Conservation (phyloP, 768 basidiomycete species). For the Melanogaster broomeanus region DNA sequence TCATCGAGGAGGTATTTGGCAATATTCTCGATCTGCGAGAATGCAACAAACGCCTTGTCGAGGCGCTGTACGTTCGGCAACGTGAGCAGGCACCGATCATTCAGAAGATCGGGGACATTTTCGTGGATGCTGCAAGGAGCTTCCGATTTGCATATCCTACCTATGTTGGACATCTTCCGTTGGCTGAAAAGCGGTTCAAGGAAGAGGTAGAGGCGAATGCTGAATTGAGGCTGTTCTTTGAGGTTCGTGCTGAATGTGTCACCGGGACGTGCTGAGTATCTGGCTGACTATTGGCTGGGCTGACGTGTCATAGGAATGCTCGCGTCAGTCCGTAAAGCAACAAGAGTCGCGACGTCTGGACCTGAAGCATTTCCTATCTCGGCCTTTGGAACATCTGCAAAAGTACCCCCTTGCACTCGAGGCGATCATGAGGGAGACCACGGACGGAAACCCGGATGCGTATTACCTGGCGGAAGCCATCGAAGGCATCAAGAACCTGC, state of each 20-base stretch:
- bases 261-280: no score
- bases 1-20: constrained; percentile 88
- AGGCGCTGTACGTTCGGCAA: constrained; percentile 85
- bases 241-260: constrained; percentile 48
- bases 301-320: constrained; percentile 18
- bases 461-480: constrained; percentile 86
- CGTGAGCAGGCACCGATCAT: constrained; percentile 82
- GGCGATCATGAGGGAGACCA: constrained; percentile 83
- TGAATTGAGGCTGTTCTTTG: constrained; percentile 81
- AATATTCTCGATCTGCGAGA: constrained; percentile 88
- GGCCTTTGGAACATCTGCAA: constrained; percentile 65
- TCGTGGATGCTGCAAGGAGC: constrained; percentile 83
- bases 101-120: constrained; percentile 84
- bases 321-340: constrained; percentile 49
- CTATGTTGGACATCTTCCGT: constrained; percentile 82
- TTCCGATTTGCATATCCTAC: constrained; percentile 85
- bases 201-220: constrained; percentile 83
- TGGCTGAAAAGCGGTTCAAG: constrained; percentile 84
- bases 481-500: constrained; percentile 79
- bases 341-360: constrained; percentile 62
- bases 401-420: constrained; percentile 80
- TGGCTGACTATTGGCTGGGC: constrained; percentile 4
- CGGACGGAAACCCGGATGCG: constrained; percentile 74
- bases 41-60: constrained; percentile 79
- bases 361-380: constrained; percentile 60